Base-by-base conservation (phyloP, 2,329 filamentous ascomycete genomes). In the Fusarium buharicum region DNA sequence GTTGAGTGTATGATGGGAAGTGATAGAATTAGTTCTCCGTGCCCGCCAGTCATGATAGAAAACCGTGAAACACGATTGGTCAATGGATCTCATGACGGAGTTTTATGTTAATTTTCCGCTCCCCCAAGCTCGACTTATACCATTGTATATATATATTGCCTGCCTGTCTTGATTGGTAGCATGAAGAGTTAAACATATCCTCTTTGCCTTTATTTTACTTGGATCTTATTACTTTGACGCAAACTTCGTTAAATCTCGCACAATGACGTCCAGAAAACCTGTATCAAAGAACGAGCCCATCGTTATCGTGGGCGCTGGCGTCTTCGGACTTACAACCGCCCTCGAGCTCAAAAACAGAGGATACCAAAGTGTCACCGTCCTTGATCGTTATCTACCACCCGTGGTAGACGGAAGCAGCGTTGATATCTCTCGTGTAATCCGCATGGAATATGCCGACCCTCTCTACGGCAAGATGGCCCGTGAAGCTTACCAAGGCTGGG, bases 401-500 rank as follows among this genome's bases (percentile, higher is more conserved):
- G 72, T 74, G 2, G 62, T 69, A 4, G 75, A 79, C 12, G 74
- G 74, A 24, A 76, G 77, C 51, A 78, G 75, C 39, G 75, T 77
- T n/a, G 77, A 79, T 54, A 72, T 76, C 16, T 79, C 77, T 6
- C 75, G 78, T 16, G 73, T 79, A 52, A 73, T 79, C 38, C 74
- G 77, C 6, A 66, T 75, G 39, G 89, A 92, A 75, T 92, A 92
- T 67, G 85, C 86, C 12, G 82, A 88, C 63, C 74, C 81, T 0
- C 78, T 84, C 13, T 92, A 92, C 68, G 81, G 85, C 5, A 76
- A 77, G 38, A 82, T 92, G 48, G 88, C 85, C 4, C 60, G 59
- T 13, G 72, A 75, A 45, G 70, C 74, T 4, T 55, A 68, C 11
- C 44, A 60, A 1, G 69, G 64, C 3, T 76, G 74, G 74, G 45